Conservation (phyloP, 2,329 filamentous ascomycete species). For the Pyrenophora graminea region DNA sequence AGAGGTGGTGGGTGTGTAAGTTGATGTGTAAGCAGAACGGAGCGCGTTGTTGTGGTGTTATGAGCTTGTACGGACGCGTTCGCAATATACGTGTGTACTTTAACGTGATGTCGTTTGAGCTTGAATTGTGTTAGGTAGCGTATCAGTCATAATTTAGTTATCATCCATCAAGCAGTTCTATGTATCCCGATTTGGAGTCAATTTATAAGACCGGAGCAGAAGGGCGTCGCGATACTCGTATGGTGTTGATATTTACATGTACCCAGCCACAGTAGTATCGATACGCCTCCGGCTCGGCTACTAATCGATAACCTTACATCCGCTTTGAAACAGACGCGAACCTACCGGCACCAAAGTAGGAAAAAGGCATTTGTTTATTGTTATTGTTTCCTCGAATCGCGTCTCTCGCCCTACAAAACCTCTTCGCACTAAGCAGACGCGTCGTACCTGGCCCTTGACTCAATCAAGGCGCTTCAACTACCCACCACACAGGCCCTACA, state of each 20-base stretch:
- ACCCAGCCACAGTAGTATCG: constrained; percentile 14
- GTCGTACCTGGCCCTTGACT: constrained; percentile 13
- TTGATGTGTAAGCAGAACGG: constrained; percentile 4
- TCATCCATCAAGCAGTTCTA: too few relatives aligned
- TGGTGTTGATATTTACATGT: constrained; percentile 27
- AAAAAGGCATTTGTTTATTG: constrained; percentile 30
- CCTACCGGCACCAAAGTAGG: constrained; percentile 19
- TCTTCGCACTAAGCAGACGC: constrained; percentile 8
- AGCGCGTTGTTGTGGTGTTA: neutral
- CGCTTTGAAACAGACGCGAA: constrained; percentile 25
- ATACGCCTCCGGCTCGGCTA: constrained; percentile 25
- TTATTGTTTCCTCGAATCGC: constrained; percentile 37
- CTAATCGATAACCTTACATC: constrained; percentile 28
- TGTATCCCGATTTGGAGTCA: neutral
- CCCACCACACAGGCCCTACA: constrained; percentile 16
- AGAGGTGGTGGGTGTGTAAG: constrained; percentile 3
- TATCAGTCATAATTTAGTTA: too few relatives aligned
- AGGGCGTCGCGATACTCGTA: constrained; percentile 18
- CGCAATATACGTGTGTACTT: too few relatives aligned
- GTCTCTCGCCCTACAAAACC: constrained; percentile 26
- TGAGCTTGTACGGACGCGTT: too few relatives aligned
- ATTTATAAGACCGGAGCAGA: neutral
- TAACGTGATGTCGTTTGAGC: too few relatives aligned
- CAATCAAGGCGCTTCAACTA: neutral
- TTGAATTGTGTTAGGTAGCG: too few relatives aligned